Conservation (phyloP, 495 filamentous ascomycete species). For the Aspergillus avenaceus region DNA sequence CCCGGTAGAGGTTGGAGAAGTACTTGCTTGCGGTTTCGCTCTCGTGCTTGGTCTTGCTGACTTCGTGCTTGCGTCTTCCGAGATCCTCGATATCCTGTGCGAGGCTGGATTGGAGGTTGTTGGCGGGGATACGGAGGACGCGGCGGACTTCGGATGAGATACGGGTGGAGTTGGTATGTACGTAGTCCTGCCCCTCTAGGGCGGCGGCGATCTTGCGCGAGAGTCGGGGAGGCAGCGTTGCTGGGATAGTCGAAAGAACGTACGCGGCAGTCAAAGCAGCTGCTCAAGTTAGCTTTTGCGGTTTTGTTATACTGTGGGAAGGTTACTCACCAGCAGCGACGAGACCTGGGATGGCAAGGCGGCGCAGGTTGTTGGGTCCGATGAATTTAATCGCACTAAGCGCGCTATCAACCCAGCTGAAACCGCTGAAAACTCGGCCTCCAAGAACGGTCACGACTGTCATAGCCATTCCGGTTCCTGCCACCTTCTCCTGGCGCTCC, state of each 20-base stretch:
- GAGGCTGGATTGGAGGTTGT: slow-evolving; percentile 72
- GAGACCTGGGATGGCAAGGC: slow-evolving; percentile 75
- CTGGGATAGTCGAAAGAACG: slow-evolving; percentile 77
- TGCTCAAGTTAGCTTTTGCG: slow-evolving; percentile 41
- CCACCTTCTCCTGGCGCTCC: slow-evolving; percentile 90
- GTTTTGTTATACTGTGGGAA: background rate
- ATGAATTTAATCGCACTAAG: slow-evolving; percentile 73
- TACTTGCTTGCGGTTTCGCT: slow-evolving; percentile 77
- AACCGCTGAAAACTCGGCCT: slow-evolving; percentile 71
- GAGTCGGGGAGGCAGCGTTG: slow-evolving; percentile 82
- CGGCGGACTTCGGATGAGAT: slow-evolving; percentile 81
- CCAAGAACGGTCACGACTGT: slow-evolving; percentile 87
- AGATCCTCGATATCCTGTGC: slow-evolving; percentile 81
- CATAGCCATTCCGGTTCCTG: slow-evolving; percentile 87
- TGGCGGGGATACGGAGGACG: slow-evolving; percentile 79
- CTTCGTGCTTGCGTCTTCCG: slow-evolving; percentile 70
- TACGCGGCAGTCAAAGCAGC: slow-evolving; percentile 71
- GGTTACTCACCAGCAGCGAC: slow-evolving; percentile 66
- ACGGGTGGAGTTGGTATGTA: slow-evolving; percentile 79
- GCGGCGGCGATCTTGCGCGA: slow-evolving; percentile 76
- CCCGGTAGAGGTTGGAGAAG: slow-evolving; percentile 79
- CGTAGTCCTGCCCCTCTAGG: slow-evolving; percentile 81
- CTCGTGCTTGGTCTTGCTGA: slow-evolving; percentile 67
- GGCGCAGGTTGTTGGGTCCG: slow-evolving; percentile 78
- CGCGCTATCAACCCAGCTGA: slow-evolving; percentile 85